Conservation (phyloP, 2,329 filamentous ascomycete genomes). For the Aureobasidium pullulans region DNA sequence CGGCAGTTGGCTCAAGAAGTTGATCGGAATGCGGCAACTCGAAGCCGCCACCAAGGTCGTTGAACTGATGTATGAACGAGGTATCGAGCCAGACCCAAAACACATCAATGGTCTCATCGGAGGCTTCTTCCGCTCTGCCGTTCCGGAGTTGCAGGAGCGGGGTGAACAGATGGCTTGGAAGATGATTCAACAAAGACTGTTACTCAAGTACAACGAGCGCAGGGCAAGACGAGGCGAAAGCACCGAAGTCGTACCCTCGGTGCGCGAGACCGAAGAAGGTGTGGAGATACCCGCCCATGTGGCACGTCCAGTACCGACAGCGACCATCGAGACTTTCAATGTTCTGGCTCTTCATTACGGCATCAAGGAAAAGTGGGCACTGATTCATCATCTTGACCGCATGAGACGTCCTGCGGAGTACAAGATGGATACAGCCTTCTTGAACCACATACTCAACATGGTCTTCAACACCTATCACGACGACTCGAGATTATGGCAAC, state of each 20-base stretch:
- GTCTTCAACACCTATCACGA: slow-evolving; percentile 9
- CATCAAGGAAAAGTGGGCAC: slow-evolving; percentile 50
- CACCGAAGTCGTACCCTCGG: background rate
- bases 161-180: slow-evolving; percentile 66
- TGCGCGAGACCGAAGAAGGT: background rate
- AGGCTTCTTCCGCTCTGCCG: slow-evolving; percentile 56
- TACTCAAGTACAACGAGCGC: slow-evolving; percentile 47
- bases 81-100: slow-evolving; percentile 60
- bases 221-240: background rate
- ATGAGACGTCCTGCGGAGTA: slow-evolving; percentile 59
- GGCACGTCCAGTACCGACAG: slow-evolving; percentile 42
- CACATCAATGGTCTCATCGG: slow-evolving; percentile 78
- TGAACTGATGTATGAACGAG: slow-evolving; percentile 64
- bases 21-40: slow-evolving; percentile 56
- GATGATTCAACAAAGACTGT: slow-evolving; percentile 65
- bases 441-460: slow-evolving; percentile 65
- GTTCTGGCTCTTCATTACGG: slow-evolving; percentile 67
- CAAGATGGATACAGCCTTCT: slow-evolving; percentile 62
- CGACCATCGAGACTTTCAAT: slow-evolving; percentile 70
- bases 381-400: slow-evolving; percentile 54
- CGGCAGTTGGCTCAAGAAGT: slow-evolving; percentile 79
- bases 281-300: slow-evolving; percentile 24
- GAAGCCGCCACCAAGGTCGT: slow-evolving; percentile 66
- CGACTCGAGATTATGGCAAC: slow-evolving; percentile 1
- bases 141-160: slow-evolving; percentile 47